Percentiles rank a stretch among this genome's conserved stretches.
These are phyloP conservation scores for Curvularia verruculosa DNA, from an alignment of 2,329 filamentous ascomycete genomes.

Conservation along the genomic window DNA sequence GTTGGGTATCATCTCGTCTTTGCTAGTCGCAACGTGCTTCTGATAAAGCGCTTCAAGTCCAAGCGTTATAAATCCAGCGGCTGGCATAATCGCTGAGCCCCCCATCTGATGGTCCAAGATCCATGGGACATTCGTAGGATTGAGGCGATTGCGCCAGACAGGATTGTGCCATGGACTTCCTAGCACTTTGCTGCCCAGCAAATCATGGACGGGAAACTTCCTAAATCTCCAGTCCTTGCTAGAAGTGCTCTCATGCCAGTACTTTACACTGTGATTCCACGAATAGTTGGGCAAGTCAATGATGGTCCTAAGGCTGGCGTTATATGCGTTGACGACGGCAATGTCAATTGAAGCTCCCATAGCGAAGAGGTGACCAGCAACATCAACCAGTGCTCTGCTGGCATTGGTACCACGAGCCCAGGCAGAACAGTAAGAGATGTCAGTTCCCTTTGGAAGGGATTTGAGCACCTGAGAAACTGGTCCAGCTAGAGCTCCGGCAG, in stretches of 20 bases:
- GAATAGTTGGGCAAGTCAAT: constrained; percentile 12
- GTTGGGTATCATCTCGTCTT: too few species aligned
- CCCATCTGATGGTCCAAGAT: too few species aligned
- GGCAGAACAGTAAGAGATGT: neutral
- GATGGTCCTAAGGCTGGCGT: neutral
- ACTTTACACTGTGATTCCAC: constrained; percentile 10
- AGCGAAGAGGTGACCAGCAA: neutral
- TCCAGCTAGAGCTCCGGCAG: constrained; percentile 7
- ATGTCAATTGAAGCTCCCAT: neutral
- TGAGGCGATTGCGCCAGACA: too few species aligned
- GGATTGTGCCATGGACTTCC: too few species aligned
- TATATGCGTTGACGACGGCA: neutral
- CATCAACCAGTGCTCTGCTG: neutral
- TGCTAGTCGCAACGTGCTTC: too few species aligned
- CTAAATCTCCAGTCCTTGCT: constrained; percentile 8
- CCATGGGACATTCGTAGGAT: too few species aligned
- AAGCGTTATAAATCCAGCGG: too few species aligned
- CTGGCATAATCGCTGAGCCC: too few species aligned
- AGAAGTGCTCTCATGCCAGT: constrained; percentile 9
- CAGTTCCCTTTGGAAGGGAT: neutral
- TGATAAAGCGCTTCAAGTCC: too few species aligned
- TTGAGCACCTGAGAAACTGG: constrained; percentile 7
- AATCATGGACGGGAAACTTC: constrained; percentile 30
- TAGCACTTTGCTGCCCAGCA: constrained; percentile 12
- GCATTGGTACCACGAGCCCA: neutral